Evolutionary conservation across 1,139 yeast genomes (phyloP).

Genomic region (Blastobotrys aristatus): DNA sequence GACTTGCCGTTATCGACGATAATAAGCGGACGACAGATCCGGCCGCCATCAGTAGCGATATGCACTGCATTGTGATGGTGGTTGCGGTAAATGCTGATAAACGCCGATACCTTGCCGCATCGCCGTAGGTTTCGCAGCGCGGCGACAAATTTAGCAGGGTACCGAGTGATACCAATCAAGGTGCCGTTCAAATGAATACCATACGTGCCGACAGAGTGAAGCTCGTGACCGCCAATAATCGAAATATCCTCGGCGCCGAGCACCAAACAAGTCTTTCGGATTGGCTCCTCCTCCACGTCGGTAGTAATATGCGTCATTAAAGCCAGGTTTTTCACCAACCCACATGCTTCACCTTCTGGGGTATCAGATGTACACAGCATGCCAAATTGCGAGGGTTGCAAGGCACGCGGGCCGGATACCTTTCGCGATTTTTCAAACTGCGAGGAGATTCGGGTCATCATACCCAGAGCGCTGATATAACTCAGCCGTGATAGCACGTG

Average conservation of each 20-base stretch:
- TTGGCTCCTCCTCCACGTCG: slow-evolving; percentile 93
- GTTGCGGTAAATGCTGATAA: slow-evolving; percentile 85
- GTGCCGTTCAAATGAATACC: slow-evolving; percentile 94
- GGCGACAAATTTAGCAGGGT: slow-evolving; percentile 73
- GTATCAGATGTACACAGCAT: slow-evolving; percentile 99
- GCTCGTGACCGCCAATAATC: slow-evolving; percentile 74
- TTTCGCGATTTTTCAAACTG: slow-evolving; percentile 97
- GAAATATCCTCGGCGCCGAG: slow-evolving; percentile 88
- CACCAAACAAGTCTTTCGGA: slow-evolving; percentile 65
- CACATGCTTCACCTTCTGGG: slow-evolving; percentile 99
- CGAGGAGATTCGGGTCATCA: slow-evolving; percentile 99
- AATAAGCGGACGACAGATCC: slow-evolving; percentile 94
- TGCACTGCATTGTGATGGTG: slow-evolving; percentile 89
- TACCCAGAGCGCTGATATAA: slow-evolving; percentile 92
- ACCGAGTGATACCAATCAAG: slow-evolving; percentile 80
- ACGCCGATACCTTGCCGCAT: slow-evolving; percentile 79
- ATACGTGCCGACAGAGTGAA: slow-evolving; percentile 70
- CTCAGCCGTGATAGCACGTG: slow-evolving; percentile 89
- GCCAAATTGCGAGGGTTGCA: slow-evolving; percentile 98
- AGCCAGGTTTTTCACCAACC: slow-evolving; percentile 92
- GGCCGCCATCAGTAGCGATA: slow-evolving; percentile 98
- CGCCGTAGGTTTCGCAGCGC: slow-evolving; percentile 79
- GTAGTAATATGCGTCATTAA: slow-evolving; percentile 98
- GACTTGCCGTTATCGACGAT: slow-evolving; percentile 72
- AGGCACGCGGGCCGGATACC: slow-evolving; percentile 98